Percentiles rank a stretch among this genome's conserved stretches.
Conservation (phyloP, 2,329 filamentous ascomycete species). For the Beauveria caledonica region DNA sequence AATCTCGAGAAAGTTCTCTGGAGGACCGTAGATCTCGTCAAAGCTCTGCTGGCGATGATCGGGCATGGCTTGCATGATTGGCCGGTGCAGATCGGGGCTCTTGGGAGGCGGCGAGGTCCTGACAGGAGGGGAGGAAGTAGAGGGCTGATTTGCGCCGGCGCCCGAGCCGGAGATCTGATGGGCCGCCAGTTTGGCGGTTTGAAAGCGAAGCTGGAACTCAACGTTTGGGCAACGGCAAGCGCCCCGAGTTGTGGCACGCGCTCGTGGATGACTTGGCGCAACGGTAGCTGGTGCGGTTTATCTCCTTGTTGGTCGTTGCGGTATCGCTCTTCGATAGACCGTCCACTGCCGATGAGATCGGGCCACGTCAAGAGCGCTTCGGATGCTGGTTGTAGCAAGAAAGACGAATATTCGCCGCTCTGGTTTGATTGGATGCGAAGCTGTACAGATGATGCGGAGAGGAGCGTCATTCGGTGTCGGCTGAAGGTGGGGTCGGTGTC, state of each 20-base stretch:
- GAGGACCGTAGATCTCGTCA: slow-evolving; percentile 97
- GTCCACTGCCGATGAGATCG: too few species aligned
- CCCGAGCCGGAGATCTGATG: slow-evolving; percentile 28
- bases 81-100: slow-evolving; percentile 34
- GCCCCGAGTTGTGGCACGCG: background rate
- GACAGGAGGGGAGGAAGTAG: background rate
- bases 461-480: background rate
- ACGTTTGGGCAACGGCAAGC: background rate
- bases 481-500: background rate
- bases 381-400: background rate
- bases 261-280: background rate
- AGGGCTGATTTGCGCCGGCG: slow-evolving; percentile 20
- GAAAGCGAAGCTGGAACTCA: background rate
- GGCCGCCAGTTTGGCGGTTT: slow-evolving; percentile 35
- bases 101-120: slow-evolving; percentile 1
- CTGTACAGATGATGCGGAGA: slow-evolving; percentile 1
- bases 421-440: background rate
- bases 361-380: background rate
- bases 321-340: background rate
- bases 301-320: background rate
- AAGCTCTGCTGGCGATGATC: slow-evolving; percentile 85
- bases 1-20: slow-evolving; percentile 98
- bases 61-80: slow-evolving; percentile 58
- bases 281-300: background rate
- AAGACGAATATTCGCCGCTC: background rate